phyloP scores from a whole-genome alignment of 2,329 filamentous ascomycete species.

The Chaetomium sp. region DNA sequence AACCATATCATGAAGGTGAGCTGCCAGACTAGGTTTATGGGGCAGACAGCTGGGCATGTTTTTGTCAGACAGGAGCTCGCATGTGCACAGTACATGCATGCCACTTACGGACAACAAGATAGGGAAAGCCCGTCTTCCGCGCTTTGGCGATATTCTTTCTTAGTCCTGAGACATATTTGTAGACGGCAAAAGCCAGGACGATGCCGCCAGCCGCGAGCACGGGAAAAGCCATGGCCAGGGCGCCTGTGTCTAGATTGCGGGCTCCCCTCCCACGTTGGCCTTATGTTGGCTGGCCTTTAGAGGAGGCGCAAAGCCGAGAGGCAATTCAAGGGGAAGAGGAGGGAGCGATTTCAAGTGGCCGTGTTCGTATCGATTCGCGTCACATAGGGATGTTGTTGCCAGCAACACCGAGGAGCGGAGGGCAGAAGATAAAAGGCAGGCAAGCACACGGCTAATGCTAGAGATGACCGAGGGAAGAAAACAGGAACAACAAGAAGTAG shows the following conservation, averaged over 20 bases:
- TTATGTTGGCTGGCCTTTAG: not conserved
- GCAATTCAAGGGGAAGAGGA: not conserved
- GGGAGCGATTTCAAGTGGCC: not conserved
- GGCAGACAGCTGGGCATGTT: slow-evolving; percentile 46
- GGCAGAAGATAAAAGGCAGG: not conserved
- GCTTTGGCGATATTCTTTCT: slow-evolving; percentile 52
- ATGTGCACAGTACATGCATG: not conserved
- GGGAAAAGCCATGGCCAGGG: slow-evolving; percentile 42
- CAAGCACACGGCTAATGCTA: not conserved
- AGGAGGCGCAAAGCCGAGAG: not conserved
- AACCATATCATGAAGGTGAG: slow-evolving; percentile 57
- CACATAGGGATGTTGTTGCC: not conserved
- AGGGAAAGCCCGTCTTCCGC: slow-evolving; percentile 54
- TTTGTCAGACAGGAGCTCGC: slow-evolving; percentile 20
- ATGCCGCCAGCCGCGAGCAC: slow-evolving; percentile 42
- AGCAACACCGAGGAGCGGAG: not conserved
- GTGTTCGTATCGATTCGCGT: not conserved
- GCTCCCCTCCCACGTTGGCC: not conserved
- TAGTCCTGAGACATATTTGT: slow-evolving; percentile 42
- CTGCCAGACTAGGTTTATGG: slow-evolving; percentile 58
- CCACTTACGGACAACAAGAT: slow-evolving; percentile 56
- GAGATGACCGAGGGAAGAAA: not conserved
- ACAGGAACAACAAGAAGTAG: not conserved
- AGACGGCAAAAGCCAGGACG: slow-evolving; percentile 41
- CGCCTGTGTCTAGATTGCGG: not conserved